Evolutionary conservation across 2,329 filamentous ascomycete species (phyloP), one percentile per base, ranked within the genome.

Genomic region (Plenodomus tracheiphilus): DNA sequence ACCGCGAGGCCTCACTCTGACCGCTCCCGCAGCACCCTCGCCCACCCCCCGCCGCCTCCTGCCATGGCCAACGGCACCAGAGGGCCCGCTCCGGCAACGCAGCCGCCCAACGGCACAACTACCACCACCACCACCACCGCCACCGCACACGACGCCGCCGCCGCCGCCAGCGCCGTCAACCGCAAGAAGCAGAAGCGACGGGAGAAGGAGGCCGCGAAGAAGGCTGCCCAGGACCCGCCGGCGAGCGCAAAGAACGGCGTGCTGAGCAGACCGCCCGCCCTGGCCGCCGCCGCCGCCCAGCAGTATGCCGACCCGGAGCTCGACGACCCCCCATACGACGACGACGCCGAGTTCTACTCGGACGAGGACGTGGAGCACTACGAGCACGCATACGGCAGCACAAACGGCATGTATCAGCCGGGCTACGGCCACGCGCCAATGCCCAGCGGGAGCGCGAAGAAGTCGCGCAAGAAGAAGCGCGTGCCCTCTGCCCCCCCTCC

Each of bases 121-220:
- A 59, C 69, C 37, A 50, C 72, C 16, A 61, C 58, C 48, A 63
- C n/a, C n/a, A n/a, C n/a, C n/a, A n/a, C 55, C 49, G 64, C 78
- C 38, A 78, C n/a, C 42, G 59, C 69, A 38, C 61, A 65, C 37
- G 51, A 72, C 16, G 61, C 58, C 48, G 64, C 55, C 16, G 61
- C 58, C 48, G 64, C 55, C 49, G 64, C 78, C 38, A 78, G 77
- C 38, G 67, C 79, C 8, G 87, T 92, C 43, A 97, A 96, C 75
- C 85, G 89, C 69, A 97, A 97, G 80, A 97, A 97, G 79, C 89
- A 94, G 73, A 97, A 96, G 80, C 85, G 92, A 61, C 84, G 92
- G 59, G 87, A 89, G 68, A 97, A 97, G 72, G 80, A 84, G 74
- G 88, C 88, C 28, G 88, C 89, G 25, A 87, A 86, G 52, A 69